A percentile compares a stretch with the other conserved stretches of the same genome.
phyloP scores from a whole-genome alignment of 768 basidiomycete genomes.

The Amanita brunnescens region DNA sequence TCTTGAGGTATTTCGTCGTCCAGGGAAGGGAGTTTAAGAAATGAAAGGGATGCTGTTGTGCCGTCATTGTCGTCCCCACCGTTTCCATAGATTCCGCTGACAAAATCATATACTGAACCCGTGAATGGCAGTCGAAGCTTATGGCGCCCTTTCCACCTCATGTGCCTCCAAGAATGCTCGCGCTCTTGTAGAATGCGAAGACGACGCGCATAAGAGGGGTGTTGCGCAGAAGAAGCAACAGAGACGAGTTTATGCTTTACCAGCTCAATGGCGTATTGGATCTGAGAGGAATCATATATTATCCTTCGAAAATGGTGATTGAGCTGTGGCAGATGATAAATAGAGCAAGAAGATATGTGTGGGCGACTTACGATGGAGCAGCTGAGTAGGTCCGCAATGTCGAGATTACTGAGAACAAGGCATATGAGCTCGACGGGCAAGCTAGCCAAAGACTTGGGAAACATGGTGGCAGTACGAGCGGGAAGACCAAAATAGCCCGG shows the following conservation, averaged over 20 bases:
- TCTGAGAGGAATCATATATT: conserved; percentile 32
- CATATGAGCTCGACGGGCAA: conserved; percentile 20
- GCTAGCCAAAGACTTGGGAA: conserved; percentile 4
- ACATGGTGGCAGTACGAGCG: not conserved
- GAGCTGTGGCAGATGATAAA: conserved; percentile 19
- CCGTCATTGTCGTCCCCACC: conserved; percentile 35
- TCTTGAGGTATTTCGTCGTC: conserved; percentile 29
- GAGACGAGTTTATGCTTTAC: conserved; percentile 36
- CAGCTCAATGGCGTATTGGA: conserved; percentile 44
- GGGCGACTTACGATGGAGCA: conserved; percentile 9
- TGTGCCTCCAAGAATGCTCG: conserved; percentile 40
- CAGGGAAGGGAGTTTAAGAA: conserved; percentile 35
- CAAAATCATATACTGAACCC: conserved; percentile 43
- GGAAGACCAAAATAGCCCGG: conserved; percentile 9
- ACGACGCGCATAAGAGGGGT: conserved; percentile 29
- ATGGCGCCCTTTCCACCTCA: conserved; percentile 29
- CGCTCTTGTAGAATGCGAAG: conserved; percentile 31
- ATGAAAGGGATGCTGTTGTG: conserved; percentile 36
- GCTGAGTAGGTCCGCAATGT: conserved; percentile 16
- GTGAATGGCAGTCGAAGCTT: conserved; percentile 32
- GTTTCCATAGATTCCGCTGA: conserved; percentile 42
- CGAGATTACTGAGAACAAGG: conserved; percentile 16
- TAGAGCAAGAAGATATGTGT: not conserved
- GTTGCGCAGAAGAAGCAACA: conserved; percentile 20
- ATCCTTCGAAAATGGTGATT: conserved; percentile 30